Evolutionary conservation across 2,329 filamentous ascomycete species (phyloP).

Genomic region (Beauveria rudraprayagi): DNA sequence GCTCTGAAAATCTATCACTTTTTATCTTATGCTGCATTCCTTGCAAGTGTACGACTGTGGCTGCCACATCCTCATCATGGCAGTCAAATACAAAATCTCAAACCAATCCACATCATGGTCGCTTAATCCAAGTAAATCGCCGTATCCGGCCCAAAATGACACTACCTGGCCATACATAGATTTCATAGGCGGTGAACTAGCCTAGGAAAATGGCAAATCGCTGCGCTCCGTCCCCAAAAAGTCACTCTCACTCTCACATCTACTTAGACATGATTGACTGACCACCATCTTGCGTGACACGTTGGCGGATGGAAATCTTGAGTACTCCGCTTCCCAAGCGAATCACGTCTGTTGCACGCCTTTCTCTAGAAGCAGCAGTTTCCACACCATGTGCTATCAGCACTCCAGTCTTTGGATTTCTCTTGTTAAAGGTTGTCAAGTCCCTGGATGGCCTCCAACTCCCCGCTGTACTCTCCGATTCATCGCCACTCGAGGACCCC

Average conservation of each 20-base stretch:
- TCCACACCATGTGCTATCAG: background rate
- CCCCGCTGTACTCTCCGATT: background rate
- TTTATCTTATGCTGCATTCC: no score
- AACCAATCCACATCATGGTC: no score
- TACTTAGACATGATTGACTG: conserved; percentile 34
- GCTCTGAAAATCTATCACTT: no score
- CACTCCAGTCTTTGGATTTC: background rate
- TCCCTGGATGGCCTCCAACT: background rate
- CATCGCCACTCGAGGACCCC: background rate
- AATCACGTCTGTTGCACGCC: background rate
- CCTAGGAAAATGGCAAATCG: background rate
- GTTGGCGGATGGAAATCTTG: conserved; percentile 31
- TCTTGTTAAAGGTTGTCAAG: background rate
- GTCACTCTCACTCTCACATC: background rate
- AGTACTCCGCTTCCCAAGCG: conserved; percentile 31
- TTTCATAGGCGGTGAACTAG: no score
- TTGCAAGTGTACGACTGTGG: no score
- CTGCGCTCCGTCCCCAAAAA: background rate
- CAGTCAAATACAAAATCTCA: no score
- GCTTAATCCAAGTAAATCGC: no score
- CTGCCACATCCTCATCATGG: no score
- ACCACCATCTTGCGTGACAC: conserved; percentile 38
- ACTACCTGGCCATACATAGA: no score
- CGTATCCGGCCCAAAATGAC: no score
- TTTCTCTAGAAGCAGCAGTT: background rate